Evolutionary conservation across 2,329 filamentous ascomycete genomes (phyloP), one percentile per base, ranked within the genome.

Genomic region (Trichoderma harzianum): DNA sequence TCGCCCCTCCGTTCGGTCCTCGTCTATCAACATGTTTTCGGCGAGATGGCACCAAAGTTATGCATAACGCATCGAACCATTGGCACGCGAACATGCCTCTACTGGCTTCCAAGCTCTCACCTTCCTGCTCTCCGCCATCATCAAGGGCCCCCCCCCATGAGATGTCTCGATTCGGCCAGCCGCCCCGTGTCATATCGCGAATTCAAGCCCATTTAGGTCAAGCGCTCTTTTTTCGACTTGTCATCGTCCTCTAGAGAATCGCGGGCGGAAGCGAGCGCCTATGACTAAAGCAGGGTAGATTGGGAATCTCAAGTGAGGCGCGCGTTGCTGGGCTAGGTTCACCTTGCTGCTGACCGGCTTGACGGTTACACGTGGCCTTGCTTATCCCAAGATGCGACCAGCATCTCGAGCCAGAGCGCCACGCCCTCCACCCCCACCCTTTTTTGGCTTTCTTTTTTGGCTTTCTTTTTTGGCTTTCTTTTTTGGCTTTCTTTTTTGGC

Each of bases 231-330:
- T 28, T 18, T 21, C 39, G 7, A 34, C 26, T 24, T 24, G 36
- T 39, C 36, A 61, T 61, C 21, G 39, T 39, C 21, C 57, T 51
- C 57, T n/a, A 5, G 26, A 51, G 21, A 61, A 69, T 61, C 55
- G 66, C 66, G 66, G 66, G 66, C 66, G 66, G 66, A 62, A 69
- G 66, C 66, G 66, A 62, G 66, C 66, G 57, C 57, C 66, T 69
- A 62, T 61, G 55, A 69, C 39, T 28, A 36, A 62, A 69, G 28
- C 57, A 69, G 66, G 66, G 34, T 62, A 53, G 57, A 62, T 60
- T 36, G 55, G 28, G 39, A 53, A 69, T 69, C 66, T 69, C 55
- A 60, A 36, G n/a, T 26, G 36, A 68, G 65, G 51, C 65, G 53
- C 34, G 47, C 47, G 21, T 28, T 39, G 30, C 28, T 39, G 36